These are phyloP conservation scores for Pestalotiopsis sp. DNA, from an alignment of 2,329 filamentous ascomycete genomes.

Conservation along the genomic window DNA sequence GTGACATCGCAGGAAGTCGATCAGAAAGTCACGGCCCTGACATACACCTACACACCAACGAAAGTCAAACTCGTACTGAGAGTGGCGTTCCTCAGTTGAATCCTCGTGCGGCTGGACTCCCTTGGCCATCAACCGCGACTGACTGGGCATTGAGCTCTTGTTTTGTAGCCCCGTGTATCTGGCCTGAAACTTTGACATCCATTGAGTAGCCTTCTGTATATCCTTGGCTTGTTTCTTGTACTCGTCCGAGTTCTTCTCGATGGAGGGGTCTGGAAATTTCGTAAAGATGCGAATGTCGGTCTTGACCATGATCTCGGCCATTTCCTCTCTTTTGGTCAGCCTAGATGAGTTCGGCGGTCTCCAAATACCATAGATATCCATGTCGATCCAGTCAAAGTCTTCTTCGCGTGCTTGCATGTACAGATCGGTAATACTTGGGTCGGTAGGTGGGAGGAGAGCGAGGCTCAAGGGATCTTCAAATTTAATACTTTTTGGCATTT, in stretches of 20 bases:
- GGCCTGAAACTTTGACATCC: constrained; percentile 5
- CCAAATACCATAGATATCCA: constrained; percentile 1
- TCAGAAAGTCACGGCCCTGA: constrained; percentile 17
- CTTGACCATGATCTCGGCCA: not conserved
- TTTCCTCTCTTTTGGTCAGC: not conserved
- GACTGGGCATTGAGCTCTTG: not conserved
- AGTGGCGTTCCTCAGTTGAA: not conserved
- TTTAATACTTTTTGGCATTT: too few species aligned
- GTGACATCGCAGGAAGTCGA: constrained; percentile 17
- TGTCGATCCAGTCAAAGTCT: not conserved
- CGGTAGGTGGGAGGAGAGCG: too few species aligned
- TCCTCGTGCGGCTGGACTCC: not conserved
- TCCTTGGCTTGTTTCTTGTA: constrained; percentile 12
- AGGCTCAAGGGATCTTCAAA: too few species aligned
- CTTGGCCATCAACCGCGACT: too few species aligned
- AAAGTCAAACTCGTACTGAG: constrained; percentile 10
- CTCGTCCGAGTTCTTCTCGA: constrained; percentile 10
- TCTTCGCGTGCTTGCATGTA: not conserved
- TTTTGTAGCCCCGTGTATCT: not conserved
- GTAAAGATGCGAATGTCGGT: constrained; percentile 14
- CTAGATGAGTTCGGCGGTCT: not conserved
- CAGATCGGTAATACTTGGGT: too few species aligned
- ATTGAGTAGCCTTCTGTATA: constrained; percentile 12
- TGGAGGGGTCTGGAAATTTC: not conserved
- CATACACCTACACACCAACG: constrained; percentile 1